Base-by-base conservation (phyloP, 1,284 basidiomycete genomes). In the Rhodotorula sp. region DNA sequence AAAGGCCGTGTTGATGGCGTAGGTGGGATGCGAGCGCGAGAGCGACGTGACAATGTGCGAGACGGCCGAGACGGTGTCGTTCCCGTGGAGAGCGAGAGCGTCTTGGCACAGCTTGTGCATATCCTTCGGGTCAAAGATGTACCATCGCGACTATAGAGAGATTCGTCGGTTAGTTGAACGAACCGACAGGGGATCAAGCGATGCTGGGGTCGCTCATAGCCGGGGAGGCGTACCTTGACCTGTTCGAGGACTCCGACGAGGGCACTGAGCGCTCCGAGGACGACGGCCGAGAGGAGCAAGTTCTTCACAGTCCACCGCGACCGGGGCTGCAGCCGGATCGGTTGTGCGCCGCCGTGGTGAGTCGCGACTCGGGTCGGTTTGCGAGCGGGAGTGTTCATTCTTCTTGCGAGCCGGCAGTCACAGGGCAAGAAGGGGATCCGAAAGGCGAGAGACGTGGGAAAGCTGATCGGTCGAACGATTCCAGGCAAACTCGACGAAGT, bases 1-100 rank as follows among this genome's bases (percentile, higher is more conserved):
- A 81, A 80, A 82, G 67, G 90, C 81, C 28, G 85, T 81, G 81
- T 90, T 89, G 74, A 93, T 78, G 19, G 85, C 83, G 63, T 78
- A 55, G 81, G 82, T 68, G 73, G 12, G 89, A 84, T 70, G 79
- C 60, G 71, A 56, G 5, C 15, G 45, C 38, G 54, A 48, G 71
- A 94, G 87, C 81, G 90, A 89, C 26, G 85, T 78, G 67, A 92
- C 84, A 76, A 97, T 91, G 80, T 91, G 87, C 57, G 86, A 80
- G 79, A 95, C 87, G 82, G 95, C 89, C 15, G 79, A 80, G 23
- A 85, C 79, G 2, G 87, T 87, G 79, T 91, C 84, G 78, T 86
- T 83, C 38, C 64, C 67, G 26, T 87, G 84, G 5, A 84, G 79
- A 16, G 85, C 85, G 79, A 94, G 85, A 57, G 92, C 89, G n/a